A percentile compares a stretch with the other conserved stretches of the same genome.
Conservation (phyloP, 164 flowering plant species). For the Litsea cubeba region DNA sequence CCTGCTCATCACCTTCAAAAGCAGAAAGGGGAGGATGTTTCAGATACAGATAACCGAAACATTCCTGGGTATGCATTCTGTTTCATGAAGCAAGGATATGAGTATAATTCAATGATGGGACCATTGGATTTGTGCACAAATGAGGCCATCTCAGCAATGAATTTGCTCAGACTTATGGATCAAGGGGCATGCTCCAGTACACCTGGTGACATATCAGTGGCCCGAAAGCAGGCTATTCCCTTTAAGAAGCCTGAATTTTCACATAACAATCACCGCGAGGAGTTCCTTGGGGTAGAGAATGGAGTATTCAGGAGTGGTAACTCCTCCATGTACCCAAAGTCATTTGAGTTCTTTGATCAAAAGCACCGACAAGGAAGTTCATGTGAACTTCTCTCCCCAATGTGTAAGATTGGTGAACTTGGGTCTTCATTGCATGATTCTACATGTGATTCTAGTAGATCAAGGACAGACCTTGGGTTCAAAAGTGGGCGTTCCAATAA, state of each 20-base stretch:
- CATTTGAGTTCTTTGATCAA: slow-evolving; percentile 26
- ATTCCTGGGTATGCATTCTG: slow-evolving; percentile 16
- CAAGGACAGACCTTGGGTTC: slow-evolving; percentile 14
- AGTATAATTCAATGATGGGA: slow-evolving; percentile 18
- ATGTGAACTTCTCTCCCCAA: slow-evolving; percentile 16
- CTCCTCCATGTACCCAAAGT: slow-evolving; percentile 9
- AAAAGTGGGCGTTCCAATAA: slow-evolving; percentile 7
- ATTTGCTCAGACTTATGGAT: slow-evolving; percentile 69
- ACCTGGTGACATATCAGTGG: slow-evolving; percentile 13
- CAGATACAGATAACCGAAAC: slow-evolving; percentile 18
- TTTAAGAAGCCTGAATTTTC: slow-evolving; percentile 25
- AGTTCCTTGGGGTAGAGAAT: slow-evolving; percentile 19
- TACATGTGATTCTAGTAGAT: not conserved
- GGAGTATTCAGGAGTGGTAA: slow-evolving; percentile 16
- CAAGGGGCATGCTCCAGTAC: slow-evolving; percentile 28
- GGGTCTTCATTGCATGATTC: slow-evolving; percentile 22
- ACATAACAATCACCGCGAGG: slow-evolving; percentile 13
- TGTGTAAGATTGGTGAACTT: slow-evolving; percentile 17
- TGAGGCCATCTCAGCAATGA: slow-evolving; percentile 63
- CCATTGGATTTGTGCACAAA: slow-evolving; percentile 43
- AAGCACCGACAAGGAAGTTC: slow-evolving; percentile 10
- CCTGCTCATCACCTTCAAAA: slow-evolving; percentile 18
- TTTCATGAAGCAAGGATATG: slow-evolving; percentile 21
- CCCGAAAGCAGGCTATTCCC: slow-evolving; percentile 15
- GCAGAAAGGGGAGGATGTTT: slow-evolving; percentile 13